Conservation (phyloP, 257 asterid species). For the Primulina tabacum region DNA sequence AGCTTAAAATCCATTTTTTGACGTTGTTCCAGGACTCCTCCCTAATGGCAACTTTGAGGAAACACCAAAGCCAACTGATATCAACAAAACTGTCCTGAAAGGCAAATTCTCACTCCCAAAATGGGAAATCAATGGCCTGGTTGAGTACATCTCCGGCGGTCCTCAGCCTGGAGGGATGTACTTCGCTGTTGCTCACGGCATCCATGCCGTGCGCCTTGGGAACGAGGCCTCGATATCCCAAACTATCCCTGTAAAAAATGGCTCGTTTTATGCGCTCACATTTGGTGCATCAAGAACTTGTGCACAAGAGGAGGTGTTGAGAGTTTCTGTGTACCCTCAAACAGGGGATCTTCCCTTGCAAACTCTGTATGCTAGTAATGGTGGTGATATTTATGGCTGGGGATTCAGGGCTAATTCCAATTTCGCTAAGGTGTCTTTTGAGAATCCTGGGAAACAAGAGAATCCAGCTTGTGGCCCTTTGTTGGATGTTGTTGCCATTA, state of each 20-base stretch:
- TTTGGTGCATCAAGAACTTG: slow-evolving; percentile 88
- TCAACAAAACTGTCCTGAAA: slow-evolving; percentile 54
- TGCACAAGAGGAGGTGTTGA: slow-evolving; percentile 78
- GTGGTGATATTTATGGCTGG: slow-evolving; percentile 84
- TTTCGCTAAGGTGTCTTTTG: slow-evolving; percentile 48
- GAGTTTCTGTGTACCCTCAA: slow-evolving; percentile 64
- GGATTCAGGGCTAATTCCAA: slow-evolving; percentile 61
- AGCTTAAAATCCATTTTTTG: not conserved
- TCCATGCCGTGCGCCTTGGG: slow-evolving; percentile 88
- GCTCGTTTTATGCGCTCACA: slow-evolving; percentile 76
- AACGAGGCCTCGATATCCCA: slow-evolving; percentile 85
- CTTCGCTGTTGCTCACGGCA: slow-evolving; percentile 79
- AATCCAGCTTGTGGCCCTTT: slow-evolving; percentile 93
- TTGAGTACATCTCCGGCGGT: slow-evolving; percentile 87
- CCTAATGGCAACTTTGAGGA: slow-evolving; percentile 87
- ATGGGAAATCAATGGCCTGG: slow-evolving; percentile 78
- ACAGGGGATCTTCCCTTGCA: slow-evolving; percentile 80
- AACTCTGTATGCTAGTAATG: slow-evolving; percentile 70
- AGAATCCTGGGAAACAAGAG: slow-evolving; percentile 76
- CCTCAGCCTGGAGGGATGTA: slow-evolving; percentile 95
- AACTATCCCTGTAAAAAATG: slow-evolving; percentile 54
- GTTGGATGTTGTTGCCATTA: slow-evolving; percentile 85
- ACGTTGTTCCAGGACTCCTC: slow-evolving; percentile 51
- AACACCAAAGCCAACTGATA: slow-evolving; percentile 46
- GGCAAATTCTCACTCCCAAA: slow-evolving; percentile 63